Percentiles rank a stretch among this genome's conserved stretches.
phyloP scores from a whole-genome alignment of 1,139 yeast genomes.

The Scheffersomyces quercinus region DNA sequence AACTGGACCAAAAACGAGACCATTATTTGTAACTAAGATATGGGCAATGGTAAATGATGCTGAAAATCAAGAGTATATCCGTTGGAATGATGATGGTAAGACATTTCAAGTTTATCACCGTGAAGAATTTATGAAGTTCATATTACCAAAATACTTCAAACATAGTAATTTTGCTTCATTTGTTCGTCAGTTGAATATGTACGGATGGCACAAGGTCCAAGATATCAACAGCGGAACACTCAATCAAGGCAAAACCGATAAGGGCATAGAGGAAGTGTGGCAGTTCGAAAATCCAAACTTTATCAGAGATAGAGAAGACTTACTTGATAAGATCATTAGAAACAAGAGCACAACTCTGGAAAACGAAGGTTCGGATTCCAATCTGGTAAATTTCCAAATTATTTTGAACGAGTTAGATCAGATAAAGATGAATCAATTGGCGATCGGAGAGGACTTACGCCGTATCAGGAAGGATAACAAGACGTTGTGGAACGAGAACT shows the following conservation, averaged over 20 bases:
- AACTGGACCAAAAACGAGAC: constrained; percentile 49
- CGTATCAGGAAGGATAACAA: constrained; percentile 87
- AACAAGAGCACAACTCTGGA: constrained; percentile 33
- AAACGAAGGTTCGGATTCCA: constrained; percentile 6
- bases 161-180: constrained; percentile 84
- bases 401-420: constrained; percentile 73
- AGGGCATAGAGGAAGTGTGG: constrained; percentile 54
- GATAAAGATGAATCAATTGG: constrained; percentile 73
- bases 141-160: constrained; percentile 87
- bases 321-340: constrained; percentile 66
- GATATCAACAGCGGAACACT: constrained; percentile 71
- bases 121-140: constrained; percentile 80
- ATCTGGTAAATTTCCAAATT: constrained; percentile 48
- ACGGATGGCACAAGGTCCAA: constrained; percentile 96
- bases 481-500: constrained; percentile 87
- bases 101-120: constrained; percentile 83
- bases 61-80: constrained; percentile 64
- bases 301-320: constrained; percentile 65
- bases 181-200: constrained; percentile 90
- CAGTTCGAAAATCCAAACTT: constrained; percentile 85
- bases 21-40: constrained; percentile 87
- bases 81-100: constrained; percentile 85
- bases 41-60: constrained; percentile 95
- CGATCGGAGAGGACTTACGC: constrained; percentile 79
- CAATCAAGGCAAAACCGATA: constrained; percentile 53